These are phyloP conservation scores for Candida tetrigidarum DNA, from an alignment of 1,139 yeast species.

Conservation along the genomic window DNA sequence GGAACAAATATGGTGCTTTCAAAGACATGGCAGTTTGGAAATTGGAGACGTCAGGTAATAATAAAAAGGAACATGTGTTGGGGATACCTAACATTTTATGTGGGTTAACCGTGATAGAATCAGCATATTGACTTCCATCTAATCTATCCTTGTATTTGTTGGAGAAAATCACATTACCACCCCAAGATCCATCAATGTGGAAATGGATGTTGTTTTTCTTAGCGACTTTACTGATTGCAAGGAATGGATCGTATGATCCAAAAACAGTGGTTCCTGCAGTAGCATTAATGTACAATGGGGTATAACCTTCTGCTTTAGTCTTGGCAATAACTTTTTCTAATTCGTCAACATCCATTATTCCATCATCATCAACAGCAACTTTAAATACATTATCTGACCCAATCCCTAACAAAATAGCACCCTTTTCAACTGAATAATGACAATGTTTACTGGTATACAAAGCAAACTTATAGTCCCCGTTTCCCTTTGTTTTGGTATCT, in stretches of 20 bases:
- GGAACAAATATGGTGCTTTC: constrained; percentile 83
- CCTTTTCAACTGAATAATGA: constrained; percentile 83
- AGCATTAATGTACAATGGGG: constrained; percentile 78
- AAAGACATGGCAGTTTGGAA: constrained; percentile 78
- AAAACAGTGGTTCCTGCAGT: constrained; percentile 92
- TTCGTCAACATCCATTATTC: constrained; percentile 56
- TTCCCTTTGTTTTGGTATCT: constrained; percentile 69
- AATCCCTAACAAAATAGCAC: constrained; percentile 76
- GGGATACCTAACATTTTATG: constrained; percentile 94
- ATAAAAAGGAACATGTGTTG: constrained; percentile 79
- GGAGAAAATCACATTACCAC: constrained; percentile 81
- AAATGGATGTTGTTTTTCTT: constrained; percentile 64
- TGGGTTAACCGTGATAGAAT: constrained; percentile 84
- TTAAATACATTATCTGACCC: constrained; percentile 70
- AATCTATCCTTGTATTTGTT: constrained; percentile 49
- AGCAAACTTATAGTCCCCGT: constrained; percentile 59
- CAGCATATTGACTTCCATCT: constrained; percentile 66
- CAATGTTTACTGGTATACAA: constrained; percentile 73
- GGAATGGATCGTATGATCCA: constrained; percentile 79
- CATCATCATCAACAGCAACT: constrained; percentile 59
- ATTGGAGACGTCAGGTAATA: constrained; percentile 67
- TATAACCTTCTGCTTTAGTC: constrained; percentile 55
- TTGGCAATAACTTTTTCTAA: constrained; percentile 50
- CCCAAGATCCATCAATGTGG: constrained; percentile 93
- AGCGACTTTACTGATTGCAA: constrained; percentile 57